Base-by-base conservation (phyloP, 31 red algal species). In the Asparagopsis taxiformis region DNA sequence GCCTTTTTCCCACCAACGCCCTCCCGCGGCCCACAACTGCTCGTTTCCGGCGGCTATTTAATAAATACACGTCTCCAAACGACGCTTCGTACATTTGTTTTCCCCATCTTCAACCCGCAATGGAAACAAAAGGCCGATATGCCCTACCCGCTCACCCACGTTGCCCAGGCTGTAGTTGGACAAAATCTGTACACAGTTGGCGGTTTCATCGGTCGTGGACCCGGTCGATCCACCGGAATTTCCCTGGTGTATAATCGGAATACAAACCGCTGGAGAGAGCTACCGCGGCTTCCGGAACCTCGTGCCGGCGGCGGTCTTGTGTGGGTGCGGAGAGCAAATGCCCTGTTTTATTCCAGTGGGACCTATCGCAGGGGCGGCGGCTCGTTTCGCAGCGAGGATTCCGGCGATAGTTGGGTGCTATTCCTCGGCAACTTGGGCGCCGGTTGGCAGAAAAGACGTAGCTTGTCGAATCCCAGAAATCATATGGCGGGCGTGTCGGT, bases 391-490 rank as follows among this genome's bases (percentile, higher is more conserved):
- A 56, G 71, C 17, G 25, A 32, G 16, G 71, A 75, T 38, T 7
- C 50, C 55, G 37, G 55, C 20, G 22, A 75, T n/a, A 49, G 21
- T 19, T 75, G 38, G 32, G 50, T 48, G 53, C 38, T 75, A 13
- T 62, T 39, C 4, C 37, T 75, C n/a, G 1, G 46, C 23, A 17
- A 31, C 7, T 3, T 49, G 34, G 23, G 6, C 20, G 9, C 34
- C n/a, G 54, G 51, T 51, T 75, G 71, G 71, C 22, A 29, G 11
- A 33, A 35, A 0, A 59, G 37, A 39, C 31, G 55, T 3, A 26
- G 61, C 44, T 61, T 75, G 71, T 56, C 71, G 20, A 75, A 75
- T 25, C 71, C 71, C 21, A 24, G 71, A 4, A 75, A 75, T 55
- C 71, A 75, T 39, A 75, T 75, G 71, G 71, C 71, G 6, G 71